These are phyloP conservation scores for Sarocladium oryzae DNA, from an alignment of 2,329 filamentous ascomycete species.

Conservation along the genomic window DNA sequence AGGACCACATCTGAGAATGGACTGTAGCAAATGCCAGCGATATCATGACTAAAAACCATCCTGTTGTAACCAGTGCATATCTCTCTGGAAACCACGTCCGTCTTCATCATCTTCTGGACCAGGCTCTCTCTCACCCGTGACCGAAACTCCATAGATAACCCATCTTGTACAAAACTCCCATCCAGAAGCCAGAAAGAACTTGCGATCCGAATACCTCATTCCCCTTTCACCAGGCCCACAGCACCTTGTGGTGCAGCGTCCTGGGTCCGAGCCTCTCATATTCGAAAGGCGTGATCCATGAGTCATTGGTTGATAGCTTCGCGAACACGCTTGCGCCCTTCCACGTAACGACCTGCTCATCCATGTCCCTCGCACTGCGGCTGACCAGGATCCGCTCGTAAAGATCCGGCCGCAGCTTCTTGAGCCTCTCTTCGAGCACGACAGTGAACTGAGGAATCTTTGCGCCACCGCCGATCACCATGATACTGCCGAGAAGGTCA, in stretches of 20 bases:
- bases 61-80: not conserved
- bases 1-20: too few species aligned
- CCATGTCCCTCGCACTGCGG: slow-evolving; percentile 80
- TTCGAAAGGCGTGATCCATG: slow-evolving; percentile 83
- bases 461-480: slow-evolving; percentile 81
- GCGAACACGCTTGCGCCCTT: slow-evolving; percentile 97
- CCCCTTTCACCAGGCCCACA: slow-evolving; percentile 50
- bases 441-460: slow-evolving; percentile 74
- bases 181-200: not conserved
- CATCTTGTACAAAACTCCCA: slow-evolving; percentile 3
- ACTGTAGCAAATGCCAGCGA: too few species aligned
- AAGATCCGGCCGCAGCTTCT: slow-evolving; percentile 56
- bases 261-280: slow-evolving; percentile 81
- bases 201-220: too few species aligned
- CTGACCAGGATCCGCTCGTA: slow-evolving; percentile 56
- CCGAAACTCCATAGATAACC: slow-evolving; percentile 2
- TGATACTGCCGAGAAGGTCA: slow-evolving; percentile 83
- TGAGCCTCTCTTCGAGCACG: slow-evolving; percentile 76
- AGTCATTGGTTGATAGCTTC: slow-evolving; percentile 86
- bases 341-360: slow-evolving; percentile 96
- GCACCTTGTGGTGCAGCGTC: slow-evolving; percentile 75
- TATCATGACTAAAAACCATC: too few species aligned
- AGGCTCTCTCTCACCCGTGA: too few species aligned
- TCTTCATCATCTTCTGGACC: not conserved
- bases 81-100: not conserved